Evolutionary conservation across 1,284 basidiomycete species (phyloP).

Genomic region (Hymenochaete sp.): DNA sequence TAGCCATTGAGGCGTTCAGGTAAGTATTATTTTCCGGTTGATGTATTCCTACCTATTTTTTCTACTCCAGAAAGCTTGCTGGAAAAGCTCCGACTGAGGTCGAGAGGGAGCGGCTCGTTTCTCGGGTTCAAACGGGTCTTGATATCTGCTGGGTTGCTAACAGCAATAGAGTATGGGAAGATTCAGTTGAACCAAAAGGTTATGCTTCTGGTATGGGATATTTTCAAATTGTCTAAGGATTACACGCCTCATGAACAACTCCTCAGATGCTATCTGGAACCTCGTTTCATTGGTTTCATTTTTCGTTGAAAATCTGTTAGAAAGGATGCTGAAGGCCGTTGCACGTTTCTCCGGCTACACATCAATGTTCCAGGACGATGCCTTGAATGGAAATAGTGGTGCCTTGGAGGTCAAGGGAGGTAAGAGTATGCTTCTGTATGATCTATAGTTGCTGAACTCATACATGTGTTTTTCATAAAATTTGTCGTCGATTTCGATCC

Average conservation of each 20-base stretch:
- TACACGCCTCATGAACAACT: slow-evolving; percentile 5
- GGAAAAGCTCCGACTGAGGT: slow-evolving; percentile 24
- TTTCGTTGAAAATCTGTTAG: slow-evolving; percentile 46
- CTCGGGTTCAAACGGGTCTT: slow-evolving; percentile 46
- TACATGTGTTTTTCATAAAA: no score
- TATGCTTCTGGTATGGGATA: slow-evolving; percentile 47
- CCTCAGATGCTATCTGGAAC: slow-evolving; percentile 59
- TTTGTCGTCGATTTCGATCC: no score
- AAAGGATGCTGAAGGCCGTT: slow-evolving; percentile 55
- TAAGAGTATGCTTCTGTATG: no score
- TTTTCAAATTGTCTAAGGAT: not conserved
- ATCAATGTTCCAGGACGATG: no score
- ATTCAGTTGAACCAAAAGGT: slow-evolving; percentile 45
- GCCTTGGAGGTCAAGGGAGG: no score
- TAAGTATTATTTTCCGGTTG: slow-evolving; percentile 23
- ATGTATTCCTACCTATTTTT: not conserved
- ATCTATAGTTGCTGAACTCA: no score
- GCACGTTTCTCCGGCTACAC: slow-evolving; percentile 37
- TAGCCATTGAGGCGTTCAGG: slow-evolving; percentile 51
- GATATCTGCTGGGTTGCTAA: slow-evolving; percentile 56
- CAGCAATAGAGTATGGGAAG: slow-evolving; percentile 53
- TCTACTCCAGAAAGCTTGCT: slow-evolving; percentile 31
- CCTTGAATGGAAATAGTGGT: no score
- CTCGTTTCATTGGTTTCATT: slow-evolving; percentile 51
- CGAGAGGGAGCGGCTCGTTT: slow-evolving; percentile 34